Percentiles rank a stretch among this genome's conserved stretches.
phyloP scores from a whole-genome alignment of 371 early-diverging fungal genomes.

The Conidiobolus incongruus region DNA sequence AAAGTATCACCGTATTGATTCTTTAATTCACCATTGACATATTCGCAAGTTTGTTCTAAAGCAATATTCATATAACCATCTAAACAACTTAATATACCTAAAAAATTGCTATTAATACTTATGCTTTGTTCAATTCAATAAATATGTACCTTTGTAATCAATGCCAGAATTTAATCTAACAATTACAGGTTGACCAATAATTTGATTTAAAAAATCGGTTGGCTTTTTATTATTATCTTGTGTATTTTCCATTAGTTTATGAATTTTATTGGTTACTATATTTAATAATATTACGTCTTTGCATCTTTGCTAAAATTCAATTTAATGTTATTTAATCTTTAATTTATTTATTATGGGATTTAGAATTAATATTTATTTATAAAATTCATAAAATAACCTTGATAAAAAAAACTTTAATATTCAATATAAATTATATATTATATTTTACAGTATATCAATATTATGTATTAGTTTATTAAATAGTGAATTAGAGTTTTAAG shows the following conservation, averaged over 20 bases:
- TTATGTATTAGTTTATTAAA: too few relatives aligned
- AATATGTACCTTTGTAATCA: constrained; percentile 60
- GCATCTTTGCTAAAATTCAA: too few relatives aligned
- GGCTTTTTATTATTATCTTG: constrained; percentile 13
- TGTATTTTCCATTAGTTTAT: neutral
- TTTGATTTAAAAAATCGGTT: constrained; percentile 52
- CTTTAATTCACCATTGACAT: constrained; percentile 71
- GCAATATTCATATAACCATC: constrained; percentile 99
- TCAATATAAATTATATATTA: too few relatives aligned
- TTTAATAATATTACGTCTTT: too few relatives aligned
- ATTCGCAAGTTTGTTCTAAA: constrained; percentile 87
- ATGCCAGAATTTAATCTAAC: constrained; percentile 88
- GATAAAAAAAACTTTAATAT: too few relatives aligned
- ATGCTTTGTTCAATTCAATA: neutral
- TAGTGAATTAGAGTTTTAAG: too few relatives aligned
- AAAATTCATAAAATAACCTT: too few relatives aligned
- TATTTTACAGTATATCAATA: too few relatives aligned
- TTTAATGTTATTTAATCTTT: too few relatives aligned
- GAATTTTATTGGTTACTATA: too few relatives aligned
- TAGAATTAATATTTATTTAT: too few relatives aligned
- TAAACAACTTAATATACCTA: constrained; percentile 80
- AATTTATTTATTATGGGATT: too few relatives aligned
- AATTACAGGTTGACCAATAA: constrained; percentile 60
- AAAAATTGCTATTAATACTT: neutral
- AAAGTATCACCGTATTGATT: constrained; percentile 89